Base-by-base conservation (phyloP, 2,329 filamentous ascomycete species). In the Claviceps africana region DNA sequence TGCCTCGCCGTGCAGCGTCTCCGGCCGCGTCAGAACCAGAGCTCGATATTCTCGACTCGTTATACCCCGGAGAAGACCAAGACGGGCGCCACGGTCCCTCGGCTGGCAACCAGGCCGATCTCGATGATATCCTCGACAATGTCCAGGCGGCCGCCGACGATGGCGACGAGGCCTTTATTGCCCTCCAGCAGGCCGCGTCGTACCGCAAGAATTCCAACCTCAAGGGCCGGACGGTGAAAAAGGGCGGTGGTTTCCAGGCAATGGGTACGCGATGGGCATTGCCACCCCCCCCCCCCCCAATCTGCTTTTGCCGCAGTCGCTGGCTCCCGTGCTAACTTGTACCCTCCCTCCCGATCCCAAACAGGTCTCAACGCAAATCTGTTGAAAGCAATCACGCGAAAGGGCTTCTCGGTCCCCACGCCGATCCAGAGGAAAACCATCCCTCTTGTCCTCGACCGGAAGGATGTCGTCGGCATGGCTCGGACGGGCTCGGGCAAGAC, bases 401-500 rank as follows among this genome's bases (percentile, higher is more conserved):
- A 97, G 70, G 94, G 93, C 17, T 98, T 96, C 69, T 88, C 86
- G 0, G 88, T 97, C 2, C 94, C 94, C 4, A 98, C 93, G 0
- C 93, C 93, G 0, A 98, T 98, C 67, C 93, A 98, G 72, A 82
- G 93, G 59, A 97, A 97, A 70, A 88, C 93, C 2, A 95, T 98
- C 47, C 94, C 93, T 4, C 74, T 97, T 52, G 82, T 98, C 52
- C 75, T 97, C 60, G 86, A 94, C 56, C 81, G 85, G 51, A 87
- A 89, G 69, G 93, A 98, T 76, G 87, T 97, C n/a, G 91, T 98
- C 25, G 94, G 90, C 58, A 98, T 98, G 93, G 93, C 93, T 8
- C 79, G 94, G 58, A 98, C 94, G n/a, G 93, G 93, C 65, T 97
- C 90, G 21, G 93, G 93, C 72, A 98, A 98, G 74, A 98, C 94